Evolutionary conservation across 805 yeast genomes (phyloP), one percentile per base, ranked within the genome.

Genomic region (Schwanniomyces sp.): DNA sequence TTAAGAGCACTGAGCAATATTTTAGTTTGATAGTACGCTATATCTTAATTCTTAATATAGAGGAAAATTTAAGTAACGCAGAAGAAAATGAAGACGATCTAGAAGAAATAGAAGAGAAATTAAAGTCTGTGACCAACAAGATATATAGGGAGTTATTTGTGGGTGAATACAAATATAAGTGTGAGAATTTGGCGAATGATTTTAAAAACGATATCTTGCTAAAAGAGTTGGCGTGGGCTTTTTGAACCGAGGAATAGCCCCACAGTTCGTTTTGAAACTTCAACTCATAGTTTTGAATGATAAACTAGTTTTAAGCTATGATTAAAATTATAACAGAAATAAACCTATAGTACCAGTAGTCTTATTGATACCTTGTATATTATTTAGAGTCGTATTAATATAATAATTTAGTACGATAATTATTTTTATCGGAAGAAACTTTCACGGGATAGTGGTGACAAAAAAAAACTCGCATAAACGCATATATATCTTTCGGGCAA

Each of bases 141-240:
- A 62, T 83, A 18, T 69, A 71, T 44, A 53, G 52, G 29, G 74
- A 53, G 25, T 64, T 66, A 46, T 77, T 64, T 66, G 63, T 62
- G 30, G 71, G 66, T 30, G 72, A 69, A 17, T 84, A 80, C 56
- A 74, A 74, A 47, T 65, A 65, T 2, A 64, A 66, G 17, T 53
- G 78, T 36, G 69, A 68, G 34, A 54, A 62, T 3, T 78, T 85
- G 46, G 70, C 74, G 0, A 72, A 66, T 38, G 89, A 84, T 54
- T 63, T 86, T 45, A 71, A 74, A n/a, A 62, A 68, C 25, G 89
- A 85, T 52, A 62, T 71, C 9, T 80, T 76, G 24, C 57, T 85
- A 44, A 67, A 74, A 44, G 77, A 67, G 43, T 66, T 86, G 25
- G 51, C 56, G 32, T 45, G 48, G 21, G 32, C 41, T n/a, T 34